phyloP scores from a whole-genome alignment of 2,329 filamentous ascomycete genomes.

The Claviceps sp. region DNA sequence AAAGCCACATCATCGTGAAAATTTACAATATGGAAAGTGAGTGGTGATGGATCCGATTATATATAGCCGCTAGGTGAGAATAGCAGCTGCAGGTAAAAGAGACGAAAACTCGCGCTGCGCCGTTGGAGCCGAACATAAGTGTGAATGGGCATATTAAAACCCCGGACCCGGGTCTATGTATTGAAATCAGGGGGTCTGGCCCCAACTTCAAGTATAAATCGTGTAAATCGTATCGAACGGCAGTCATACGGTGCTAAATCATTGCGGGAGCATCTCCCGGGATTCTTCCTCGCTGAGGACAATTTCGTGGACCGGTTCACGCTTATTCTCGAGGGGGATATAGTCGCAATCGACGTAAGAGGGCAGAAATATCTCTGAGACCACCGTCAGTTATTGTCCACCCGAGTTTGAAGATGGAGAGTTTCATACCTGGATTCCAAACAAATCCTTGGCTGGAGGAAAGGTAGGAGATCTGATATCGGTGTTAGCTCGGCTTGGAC shows the following conservation, averaged over 20 bases:
- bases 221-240: constrained; percentile 1
- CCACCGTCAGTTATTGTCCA: constrained; percentile 5
- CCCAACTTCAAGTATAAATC: constrained; percentile 1
- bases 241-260: constrained; percentile 5
- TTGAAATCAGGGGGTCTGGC: constrained; percentile 3
- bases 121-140: not conserved
- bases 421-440: constrained; percentile 59
- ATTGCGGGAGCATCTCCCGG: constrained; percentile 53
- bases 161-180: not conserved
- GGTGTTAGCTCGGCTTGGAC: not conserved
- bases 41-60: not conserved
- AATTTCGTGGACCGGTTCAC: constrained; percentile 69
- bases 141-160: not conserved
- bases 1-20: not conserved
- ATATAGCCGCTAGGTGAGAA: not conserved
- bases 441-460: constrained; percentile 68
- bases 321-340: constrained; percentile 59
- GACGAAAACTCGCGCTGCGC: too few relatives aligned
- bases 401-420: not conserved
- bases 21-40: not conserved
- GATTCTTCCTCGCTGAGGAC: constrained; percentile 65
- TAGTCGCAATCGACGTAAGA: constrained; percentile 66
- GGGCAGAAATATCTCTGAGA: constrained; percentile 63
- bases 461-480: constrained; percentile 60
- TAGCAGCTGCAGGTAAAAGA: too few relatives aligned